phyloP scores from a whole-genome alignment of 2,329 filamentous ascomycete genomes.

The Aspergillus melleus region DNA sequence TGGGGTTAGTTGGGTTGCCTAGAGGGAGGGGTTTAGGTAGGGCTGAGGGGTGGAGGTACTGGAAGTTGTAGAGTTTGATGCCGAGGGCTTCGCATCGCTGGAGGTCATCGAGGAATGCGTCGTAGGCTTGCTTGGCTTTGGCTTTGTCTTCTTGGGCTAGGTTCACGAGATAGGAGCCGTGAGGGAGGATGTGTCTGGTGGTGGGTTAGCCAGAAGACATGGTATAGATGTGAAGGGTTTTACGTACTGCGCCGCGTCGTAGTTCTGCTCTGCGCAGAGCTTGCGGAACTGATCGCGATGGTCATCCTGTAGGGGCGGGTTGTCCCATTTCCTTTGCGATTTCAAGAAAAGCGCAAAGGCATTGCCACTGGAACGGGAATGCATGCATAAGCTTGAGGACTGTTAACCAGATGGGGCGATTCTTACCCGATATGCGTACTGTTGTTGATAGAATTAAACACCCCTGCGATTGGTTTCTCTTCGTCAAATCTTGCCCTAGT shows the following conservation, averaged over 20 bases:
- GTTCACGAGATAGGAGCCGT: slow-evolving; percentile 96
- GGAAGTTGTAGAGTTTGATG: slow-evolving; percentile 95
- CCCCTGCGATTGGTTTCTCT: slow-evolving; percentile 54
- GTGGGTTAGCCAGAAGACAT: neutral
- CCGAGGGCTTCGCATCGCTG: slow-evolving; percentile 80
- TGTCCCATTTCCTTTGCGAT: slow-evolving; percentile 92
- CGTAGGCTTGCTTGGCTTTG: slow-evolving; percentile 84
- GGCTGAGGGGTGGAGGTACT: slow-evolving; percentile 45
- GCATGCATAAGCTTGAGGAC: neutral
- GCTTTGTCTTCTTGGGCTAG: slow-evolving; percentile 78
- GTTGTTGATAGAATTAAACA: slow-evolving; percentile 84
- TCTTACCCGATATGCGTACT: slow-evolving; percentile 69
- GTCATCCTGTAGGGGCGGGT: slow-evolving; percentile 70
- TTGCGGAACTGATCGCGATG: slow-evolving; percentile 69
- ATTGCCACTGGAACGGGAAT: slow-evolving; percentile 63
- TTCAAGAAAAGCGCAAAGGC: slow-evolving; percentile 94
- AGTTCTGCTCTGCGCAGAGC: slow-evolving; percentile 67
- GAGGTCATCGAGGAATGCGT: slow-evolving; percentile 83
- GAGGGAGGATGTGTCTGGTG: slow-evolving; percentile 72
- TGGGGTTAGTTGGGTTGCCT: slow-evolving; percentile 9
- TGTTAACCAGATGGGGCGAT: slow-evolving; percentile 6
- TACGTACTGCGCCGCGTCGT: slow-evolving; percentile 61
- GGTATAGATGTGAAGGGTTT: neutral
- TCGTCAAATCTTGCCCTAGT: neutral
- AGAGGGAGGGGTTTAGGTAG: neutral